A percentile compares a stretch with the other conserved stretches of the same genome.
These are phyloP conservation scores for Sporothrix brunneoviolacea DNA, from an alignment of 2,329 filamentous ascomycete genomes.

Conservation along the genomic window DNA sequence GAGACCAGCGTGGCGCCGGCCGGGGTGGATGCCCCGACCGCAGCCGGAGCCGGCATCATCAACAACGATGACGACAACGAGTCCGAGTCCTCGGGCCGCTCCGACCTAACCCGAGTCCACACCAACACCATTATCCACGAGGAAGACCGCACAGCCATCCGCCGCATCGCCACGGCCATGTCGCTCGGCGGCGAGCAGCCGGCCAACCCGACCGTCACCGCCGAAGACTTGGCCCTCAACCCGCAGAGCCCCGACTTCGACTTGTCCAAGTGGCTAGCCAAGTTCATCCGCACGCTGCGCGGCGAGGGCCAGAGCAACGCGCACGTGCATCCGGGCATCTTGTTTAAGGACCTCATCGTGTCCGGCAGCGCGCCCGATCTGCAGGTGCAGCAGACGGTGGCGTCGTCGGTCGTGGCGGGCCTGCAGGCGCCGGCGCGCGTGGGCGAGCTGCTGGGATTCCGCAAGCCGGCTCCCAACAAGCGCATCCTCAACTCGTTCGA, in stretches of 20 bases:
- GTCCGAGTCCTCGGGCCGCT: slow-evolving; percentile 40
- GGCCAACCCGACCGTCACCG: slow-evolving; percentile 38
- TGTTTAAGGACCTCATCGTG: slow-evolving; percentile 61
- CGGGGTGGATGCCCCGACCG: too few species aligned
- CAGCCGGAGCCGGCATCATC: too few species aligned
- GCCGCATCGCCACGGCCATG: slow-evolving; percentile 37
- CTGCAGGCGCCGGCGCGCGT: slow-evolving; percentile 38
- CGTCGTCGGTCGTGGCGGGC: slow-evolving; percentile 50
- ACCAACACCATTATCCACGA: slow-evolving; percentile 13
- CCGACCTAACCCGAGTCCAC: slow-evolving; percentile 25
- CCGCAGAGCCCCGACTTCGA: slow-evolving; percentile 42
- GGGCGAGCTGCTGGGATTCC: slow-evolving; percentile 43
- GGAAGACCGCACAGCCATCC: slow-evolving; percentile 11
- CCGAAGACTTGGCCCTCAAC: slow-evolving; percentile 37
- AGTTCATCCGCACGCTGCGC: slow-evolving; percentile 45
- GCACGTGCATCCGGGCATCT: slow-evolving; percentile 57
- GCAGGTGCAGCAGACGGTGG: slow-evolving; percentile 63
- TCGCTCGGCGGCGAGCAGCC: slow-evolving; percentile 26
- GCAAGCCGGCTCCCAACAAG: slow-evolving; percentile 55
- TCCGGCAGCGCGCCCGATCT: slow-evolving; percentile 60
- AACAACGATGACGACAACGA: slow-evolving; percentile 14
- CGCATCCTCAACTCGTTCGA: slow-evolving; percentile 59
- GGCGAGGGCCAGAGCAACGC: slow-evolving; percentile 44
- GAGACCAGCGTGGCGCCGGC: too few species aligned
- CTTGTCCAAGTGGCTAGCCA: slow-evolving; percentile 50